phyloP scores from a whole-genome alignment of 495 filamentous ascomycete genomes.

The Pyrenula aspistea region DNA sequence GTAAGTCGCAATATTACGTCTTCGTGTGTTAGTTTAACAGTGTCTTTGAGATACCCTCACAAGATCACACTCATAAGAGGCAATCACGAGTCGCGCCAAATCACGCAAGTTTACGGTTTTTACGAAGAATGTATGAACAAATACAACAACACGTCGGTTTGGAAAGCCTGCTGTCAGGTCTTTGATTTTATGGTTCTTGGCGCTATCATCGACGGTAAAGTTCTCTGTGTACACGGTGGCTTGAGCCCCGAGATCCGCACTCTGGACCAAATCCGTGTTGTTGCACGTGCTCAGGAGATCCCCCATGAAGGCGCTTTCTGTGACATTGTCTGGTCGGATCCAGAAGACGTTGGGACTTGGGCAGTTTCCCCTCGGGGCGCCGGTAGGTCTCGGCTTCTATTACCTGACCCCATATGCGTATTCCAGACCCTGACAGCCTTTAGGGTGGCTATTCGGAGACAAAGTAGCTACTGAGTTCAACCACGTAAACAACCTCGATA shows the following conservation, averaged over 20 bases:
- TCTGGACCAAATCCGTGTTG: slow-evolving; percentile 93
- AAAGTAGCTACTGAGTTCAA: slow-evolving; percentile 99
- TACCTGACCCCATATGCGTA: slow-evolving; percentile 1
- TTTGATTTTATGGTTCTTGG: slow-evolving; percentile 96
- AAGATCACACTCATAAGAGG: slow-evolving; percentile 90
- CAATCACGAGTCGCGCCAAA: slow-evolving; percentile 95
- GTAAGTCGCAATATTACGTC: slow-evolving; percentile 37
- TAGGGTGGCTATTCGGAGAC: slow-evolving; percentile 88
- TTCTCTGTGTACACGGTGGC: slow-evolving; percentile 95
- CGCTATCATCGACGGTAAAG: slow-evolving; percentile 92
- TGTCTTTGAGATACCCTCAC: slow-evolving; percentile 70
- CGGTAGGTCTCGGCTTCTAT: slow-evolving; percentile 24
- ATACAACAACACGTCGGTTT: slow-evolving; percentile 95
- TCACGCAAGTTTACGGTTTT: slow-evolving; percentile 97
- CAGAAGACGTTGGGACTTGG: slow-evolving; percentile 97
- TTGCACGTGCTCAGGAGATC: slow-evolving; percentile 93
- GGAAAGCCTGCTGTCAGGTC: slow-evolving; percentile 98
- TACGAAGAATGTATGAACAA: slow-evolving; percentile 98
- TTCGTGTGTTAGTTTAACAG: neutral
- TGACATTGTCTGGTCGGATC: slow-evolving; percentile 96
- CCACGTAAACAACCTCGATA: slow-evolving; percentile 87
- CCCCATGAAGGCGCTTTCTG: slow-evolving; percentile 98
- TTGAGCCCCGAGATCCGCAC: slow-evolving; percentile 92
- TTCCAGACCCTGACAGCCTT: neutral
- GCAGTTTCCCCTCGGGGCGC: slow-evolving; percentile 89